Percentiles rank a stretch among this genome's conserved stretches.
These are phyloP conservation scores for Cymbopogon flexuosus DNA, from an alignment of 202 grass and related monocot species.

Conservation along the genomic window DNA sequence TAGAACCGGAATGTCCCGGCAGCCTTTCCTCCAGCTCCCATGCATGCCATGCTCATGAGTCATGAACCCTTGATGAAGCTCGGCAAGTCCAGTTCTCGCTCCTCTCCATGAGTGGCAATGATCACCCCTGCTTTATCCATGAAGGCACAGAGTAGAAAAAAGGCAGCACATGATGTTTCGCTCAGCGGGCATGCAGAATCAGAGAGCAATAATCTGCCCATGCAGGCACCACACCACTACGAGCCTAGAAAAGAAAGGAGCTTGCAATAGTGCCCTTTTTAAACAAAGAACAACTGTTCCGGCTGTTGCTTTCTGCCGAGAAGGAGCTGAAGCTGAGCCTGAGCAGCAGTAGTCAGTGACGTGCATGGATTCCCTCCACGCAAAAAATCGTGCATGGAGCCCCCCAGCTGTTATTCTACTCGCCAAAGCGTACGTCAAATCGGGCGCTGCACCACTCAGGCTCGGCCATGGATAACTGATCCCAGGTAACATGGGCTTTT, in stretches of 20 bases:
- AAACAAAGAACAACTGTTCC: constrained; percentile 14
- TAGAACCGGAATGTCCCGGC: constrained; percentile 17
- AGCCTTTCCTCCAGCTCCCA: constrained; percentile 33
- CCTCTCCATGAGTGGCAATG: constrained; percentile 41
- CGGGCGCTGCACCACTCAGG: constrained; percentile 26
- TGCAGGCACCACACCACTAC: constrained; percentile 17
- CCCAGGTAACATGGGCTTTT: constrained; percentile 51
- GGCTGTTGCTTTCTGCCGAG: neutral
- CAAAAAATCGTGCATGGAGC: constrained; percentile 37
- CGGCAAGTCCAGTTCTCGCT: constrained; percentile 4
- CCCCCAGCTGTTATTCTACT: constrained; percentile 28
- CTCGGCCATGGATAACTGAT: constrained; percentile 40
- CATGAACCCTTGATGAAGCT: neutral
- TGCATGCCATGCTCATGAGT: neutral
- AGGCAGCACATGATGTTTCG: constrained; percentile 30
- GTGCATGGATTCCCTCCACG: constrained; percentile 55
- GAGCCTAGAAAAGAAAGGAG: constrained; percentile 9
- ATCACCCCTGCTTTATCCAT: constrained; percentile 33
- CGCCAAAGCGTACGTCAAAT: constrained; percentile 47
- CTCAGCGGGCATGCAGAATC: constrained; percentile 42
- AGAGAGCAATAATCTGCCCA: constrained; percentile 36
- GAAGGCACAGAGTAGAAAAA: constrained; percentile 15
- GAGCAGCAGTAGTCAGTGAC: constrained; percentile 18
- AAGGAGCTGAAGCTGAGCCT: neutral
- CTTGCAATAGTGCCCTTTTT: constrained; percentile 25